Conservation (phyloP, 2,329 filamentous ascomycete species). For the Phialophora chinensis region DNA sequence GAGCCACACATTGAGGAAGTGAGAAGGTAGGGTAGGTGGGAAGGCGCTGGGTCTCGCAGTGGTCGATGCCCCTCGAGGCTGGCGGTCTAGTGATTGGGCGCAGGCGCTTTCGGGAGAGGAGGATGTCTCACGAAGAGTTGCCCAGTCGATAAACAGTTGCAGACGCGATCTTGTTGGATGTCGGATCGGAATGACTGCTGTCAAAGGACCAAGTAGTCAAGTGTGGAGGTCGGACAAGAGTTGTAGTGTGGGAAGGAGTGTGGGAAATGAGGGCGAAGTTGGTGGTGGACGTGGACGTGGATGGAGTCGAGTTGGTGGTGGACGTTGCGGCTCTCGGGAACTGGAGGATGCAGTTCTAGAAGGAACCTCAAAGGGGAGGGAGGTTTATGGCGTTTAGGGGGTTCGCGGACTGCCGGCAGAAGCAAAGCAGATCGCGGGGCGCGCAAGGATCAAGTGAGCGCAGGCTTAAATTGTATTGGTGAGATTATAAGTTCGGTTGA, state of each 20-base stretch:
- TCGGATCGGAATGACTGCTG: constrained; percentile 34
- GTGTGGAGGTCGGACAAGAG: constrained; percentile 26
- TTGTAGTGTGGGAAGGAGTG: constrained; percentile 19
- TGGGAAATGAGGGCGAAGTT: constrained; percentile 17
- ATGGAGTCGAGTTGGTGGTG: constrained; percentile 1
- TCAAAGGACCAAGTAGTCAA: constrained; percentile 17
- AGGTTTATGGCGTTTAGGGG: constrained; percentile 12
- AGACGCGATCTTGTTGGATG: constrained; percentile 23
- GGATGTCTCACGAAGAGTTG: constrained; percentile 33
- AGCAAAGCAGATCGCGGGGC: constrained; percentile 22
- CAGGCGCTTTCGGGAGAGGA: constrained; percentile 28
- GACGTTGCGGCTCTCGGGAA: constrained; percentile 26
- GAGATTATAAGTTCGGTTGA: constrained; percentile 12
- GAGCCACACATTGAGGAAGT: constrained; percentile 32
- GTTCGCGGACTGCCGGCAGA: constrained; percentile 21
- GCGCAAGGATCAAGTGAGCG: constrained; percentile 7
- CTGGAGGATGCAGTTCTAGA: constrained; percentile 17
- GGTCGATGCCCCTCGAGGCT: constrained; percentile 14
- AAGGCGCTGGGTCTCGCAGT: constrained; percentile 9
- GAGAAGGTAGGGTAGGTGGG: constrained; percentile 9
- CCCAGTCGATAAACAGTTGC: constrained; percentile 25
- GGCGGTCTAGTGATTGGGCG: constrained; percentile 22
- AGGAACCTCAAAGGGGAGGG: constrained; percentile 27
- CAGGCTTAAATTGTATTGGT: constrained; percentile 18
- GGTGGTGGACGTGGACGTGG: constrained; percentile 7